A percentile compares a stretch with the other conserved stretches of the same genome.
These are phyloP conservation scores for Skeletonema costatum DNA, from an alignment of 108 stramenopile species.

Conservation along the genomic window DNA sequence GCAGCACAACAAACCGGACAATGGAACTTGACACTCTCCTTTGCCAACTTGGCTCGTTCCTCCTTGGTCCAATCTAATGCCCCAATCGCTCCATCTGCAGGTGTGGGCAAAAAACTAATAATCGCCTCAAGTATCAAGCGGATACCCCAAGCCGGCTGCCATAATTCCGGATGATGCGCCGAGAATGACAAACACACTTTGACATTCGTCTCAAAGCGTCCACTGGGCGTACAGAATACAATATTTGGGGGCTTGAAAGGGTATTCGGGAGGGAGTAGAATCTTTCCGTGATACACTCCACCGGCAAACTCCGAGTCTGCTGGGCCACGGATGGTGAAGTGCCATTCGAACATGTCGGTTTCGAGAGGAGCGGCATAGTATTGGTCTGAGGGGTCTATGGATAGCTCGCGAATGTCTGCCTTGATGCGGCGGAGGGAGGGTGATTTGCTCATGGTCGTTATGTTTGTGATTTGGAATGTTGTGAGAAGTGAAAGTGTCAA, in stretches of 20 bases:
- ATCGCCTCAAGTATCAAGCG: conserved; percentile 97
- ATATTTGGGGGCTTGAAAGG: conserved; percentile 97
- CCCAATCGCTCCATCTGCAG: conserved; percentile 96
- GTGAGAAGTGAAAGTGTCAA: not conserved
- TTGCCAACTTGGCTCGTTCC: conserved; percentile 78
- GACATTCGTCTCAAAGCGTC: conserved; percentile 93
- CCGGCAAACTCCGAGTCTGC: conserved; percentile 87
- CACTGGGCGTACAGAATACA: conserved; percentile 93
- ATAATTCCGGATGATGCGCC: conserved; percentile 97
- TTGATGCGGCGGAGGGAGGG: conserved; percentile 83
- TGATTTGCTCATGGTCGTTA: conserved; percentile 68
- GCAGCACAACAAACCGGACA: conserved; percentile 52
- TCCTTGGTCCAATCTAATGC: conserved; percentile 88
- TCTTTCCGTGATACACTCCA: conserved; percentile 97
- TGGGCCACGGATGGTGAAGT: conserved; percentile 97
- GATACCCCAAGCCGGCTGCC: conserved; percentile 94
- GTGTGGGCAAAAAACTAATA: conserved; percentile 94
- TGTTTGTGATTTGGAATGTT: not conserved
- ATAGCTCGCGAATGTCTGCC: conserved; percentile 95
- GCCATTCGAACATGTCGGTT: conserved; percentile 91
- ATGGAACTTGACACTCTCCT: conserved; percentile 55
- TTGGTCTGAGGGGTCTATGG: conserved; percentile 90
- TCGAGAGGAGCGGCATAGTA: conserved; percentile 93
- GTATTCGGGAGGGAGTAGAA: conserved; percentile 68
- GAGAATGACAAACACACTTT: conserved; percentile 97